These are phyloP conservation scores for Sesbania bispinosa DNA, from an alignment of 306 rosid species.

Conservation along the genomic window DNA sequence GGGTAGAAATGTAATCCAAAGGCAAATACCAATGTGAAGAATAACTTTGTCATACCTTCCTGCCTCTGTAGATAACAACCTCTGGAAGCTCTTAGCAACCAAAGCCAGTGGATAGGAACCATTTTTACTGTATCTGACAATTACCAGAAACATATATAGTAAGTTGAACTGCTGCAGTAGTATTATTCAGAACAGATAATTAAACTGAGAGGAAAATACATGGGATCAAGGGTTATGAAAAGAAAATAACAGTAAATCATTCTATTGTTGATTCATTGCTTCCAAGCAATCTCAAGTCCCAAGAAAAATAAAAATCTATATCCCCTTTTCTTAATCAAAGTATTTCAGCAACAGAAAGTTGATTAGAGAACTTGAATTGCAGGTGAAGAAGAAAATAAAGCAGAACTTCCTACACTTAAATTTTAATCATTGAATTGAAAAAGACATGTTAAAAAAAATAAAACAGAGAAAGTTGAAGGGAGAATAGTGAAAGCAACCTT, in stretches of 20 bases:
- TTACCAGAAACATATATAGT: no score
- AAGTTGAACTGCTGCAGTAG: neutral
- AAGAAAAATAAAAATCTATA: neutral
- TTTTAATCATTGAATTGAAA: neutral
- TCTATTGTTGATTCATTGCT: neutral
- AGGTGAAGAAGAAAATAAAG: no score
- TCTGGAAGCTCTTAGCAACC: conserved; percentile 44
- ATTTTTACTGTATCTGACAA: no score
- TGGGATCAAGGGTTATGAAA: neutral
- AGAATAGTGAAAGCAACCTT: no score
- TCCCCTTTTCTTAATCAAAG: neutral
- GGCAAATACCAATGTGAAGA: neutral
- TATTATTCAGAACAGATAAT: neutral
- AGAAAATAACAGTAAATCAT: neutral
- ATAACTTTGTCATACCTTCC: conserved; percentile 33
- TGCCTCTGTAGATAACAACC: conserved; percentile 43
- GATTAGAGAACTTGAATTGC: neutral
- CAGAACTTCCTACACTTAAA: neutral
- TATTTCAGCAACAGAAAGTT: neutral
- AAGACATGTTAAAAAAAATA: no score
- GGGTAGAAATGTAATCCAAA: neutral
- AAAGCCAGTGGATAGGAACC: no score
- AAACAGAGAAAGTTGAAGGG: no score
- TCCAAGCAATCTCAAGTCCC: neutral
- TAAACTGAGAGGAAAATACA: neutral